Evolutionary conservation across 805 yeast species (phyloP), one percentile per base, ranked within the genome.

Genomic region (Candida suzukii): DNA sequence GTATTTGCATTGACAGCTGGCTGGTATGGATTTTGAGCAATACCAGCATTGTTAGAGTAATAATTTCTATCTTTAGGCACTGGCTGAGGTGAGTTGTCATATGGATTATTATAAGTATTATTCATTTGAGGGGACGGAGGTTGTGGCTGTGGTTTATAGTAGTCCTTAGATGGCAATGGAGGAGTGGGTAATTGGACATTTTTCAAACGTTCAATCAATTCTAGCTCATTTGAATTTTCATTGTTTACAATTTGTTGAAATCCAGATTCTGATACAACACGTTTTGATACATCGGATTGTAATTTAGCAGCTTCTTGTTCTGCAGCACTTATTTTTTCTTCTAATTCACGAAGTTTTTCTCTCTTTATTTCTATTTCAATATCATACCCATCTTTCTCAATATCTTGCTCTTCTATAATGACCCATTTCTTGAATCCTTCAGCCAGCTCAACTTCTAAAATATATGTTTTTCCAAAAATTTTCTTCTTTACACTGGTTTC

Each of bases 361-460:
- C 56, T 56, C 41, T 61, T 61, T 7, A 60, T 42, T 37, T 62
- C 66, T 8, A 62, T 39, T 40, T 61, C 67, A 31, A 62, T 45
- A 42, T 62, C 67, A 44, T 61, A 61, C 2, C 57, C 59, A 37
- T 61, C 65, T 29, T 60, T 46, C 30, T 50, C 60, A 18, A 78
- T 61, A 41, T 77, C 75, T 44, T 75, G 74, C 56, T 85, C 95
- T 46, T 86, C 83, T 17, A 85, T 67, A 14, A 83, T 74, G 21
- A 84, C 73, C 93, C 93, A 85, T 59, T 83, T 84, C 49, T 75
- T 80, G 51, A 73, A 84, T 51, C 69, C 88, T 26, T 80, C 90
- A 48, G 79, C 80, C 48, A 84, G 70, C 35, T 85, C 87, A 35
- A 86, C 87, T 51, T 88, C 96, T 40, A 86, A 74, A 7, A 88